Conservation (phyloP, 306 rosid species). For the Glycyrrhiza uralensis region DNA sequence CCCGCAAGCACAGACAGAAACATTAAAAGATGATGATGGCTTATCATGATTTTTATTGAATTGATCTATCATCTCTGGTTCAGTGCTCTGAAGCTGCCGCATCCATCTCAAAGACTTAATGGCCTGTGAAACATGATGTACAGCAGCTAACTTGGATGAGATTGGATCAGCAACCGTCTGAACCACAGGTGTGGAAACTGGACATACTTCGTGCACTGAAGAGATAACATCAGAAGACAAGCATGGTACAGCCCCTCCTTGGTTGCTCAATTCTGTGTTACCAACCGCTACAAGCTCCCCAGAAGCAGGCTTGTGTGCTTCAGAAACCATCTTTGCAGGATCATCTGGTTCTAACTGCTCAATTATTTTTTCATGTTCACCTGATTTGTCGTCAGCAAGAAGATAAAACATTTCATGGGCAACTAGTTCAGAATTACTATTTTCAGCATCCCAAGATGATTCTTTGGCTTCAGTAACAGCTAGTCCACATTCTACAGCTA, state of each 20-base stretch:
- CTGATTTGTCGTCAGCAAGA: constrained; percentile 34
- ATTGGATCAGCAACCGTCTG: constrained; percentile 90
- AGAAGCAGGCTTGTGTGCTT: constrained; percentile 33
- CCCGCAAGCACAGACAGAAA: constrained; percentile 91
- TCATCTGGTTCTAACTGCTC: constrained; percentile 41
- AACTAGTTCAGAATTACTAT: constrained; percentile 48
- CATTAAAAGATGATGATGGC: constrained; percentile 51
- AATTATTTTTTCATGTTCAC: constrained; percentile 41
- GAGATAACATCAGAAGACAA: constrained; percentile 40
- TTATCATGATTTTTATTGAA: constrained; percentile 42
- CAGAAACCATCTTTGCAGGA: constrained; percentile 49
- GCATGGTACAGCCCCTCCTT: constrained; percentile 27
- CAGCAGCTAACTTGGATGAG: constrained; percentile 88
- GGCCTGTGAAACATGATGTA: constrained; percentile 98
- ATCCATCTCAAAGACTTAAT: constrained; percentile 92
- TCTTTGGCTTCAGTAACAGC: constrained; percentile 68
- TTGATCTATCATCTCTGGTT: constrained; percentile 52
- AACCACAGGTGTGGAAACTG: constrained; percentile 59
- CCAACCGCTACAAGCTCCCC: constrained; percentile 41
- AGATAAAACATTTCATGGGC: constrained; percentile 40
- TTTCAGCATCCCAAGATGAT: constrained; percentile 54
- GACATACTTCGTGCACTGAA: constrained; percentile 44
- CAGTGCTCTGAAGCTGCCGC: constrained; percentile 83
- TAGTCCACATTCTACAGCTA: constrained; percentile 56
- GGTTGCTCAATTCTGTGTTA: constrained; percentile 39